Base-by-base conservation (phyloP, 2,329 filamentous ascomycete species). In the Fusarium dlaminii region DNA sequence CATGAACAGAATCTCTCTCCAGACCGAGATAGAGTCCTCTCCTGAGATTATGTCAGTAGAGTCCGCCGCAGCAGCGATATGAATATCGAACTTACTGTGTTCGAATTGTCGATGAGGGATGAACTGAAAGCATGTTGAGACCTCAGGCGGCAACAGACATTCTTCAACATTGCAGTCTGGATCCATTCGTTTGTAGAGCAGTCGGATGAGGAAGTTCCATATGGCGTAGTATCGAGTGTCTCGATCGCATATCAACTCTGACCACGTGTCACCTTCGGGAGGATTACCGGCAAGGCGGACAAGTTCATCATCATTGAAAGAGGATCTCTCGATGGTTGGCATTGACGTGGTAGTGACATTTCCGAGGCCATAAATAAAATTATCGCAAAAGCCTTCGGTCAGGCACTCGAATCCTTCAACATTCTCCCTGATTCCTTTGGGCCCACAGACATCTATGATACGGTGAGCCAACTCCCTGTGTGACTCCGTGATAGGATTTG, bases 331-430 rank as follows among this genome's bases (percentile, higher is more conserved):
- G 8, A 36, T 13, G 48, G 29, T 49, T 32, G 46, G 27, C 29
- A 49, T 8, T 40, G 22, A 9, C 22, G 8, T 12, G 39, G 39
- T 40, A 40, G 8, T 6, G 39, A 40, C 13, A 40, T 4, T 40
- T n/a, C 39, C 39, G 39, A 9, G 22, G 22, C 39, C 46, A n/a
- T 49, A 32, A 49, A 49, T 22, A n/a, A 49, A 14, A 17, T 12
- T n/a, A 13, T 4, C 0, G 15, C 22, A 17, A 32, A 32, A 22
- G 11, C 3, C 3, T 30, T n/a, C 6, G 46, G 11, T 6, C 10
- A 49, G 7, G 20, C 6, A 17, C 15, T 49, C 46, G 46, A 49
- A 49, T 12, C 24, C 39, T 18, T 17, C 14, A n/a, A 18, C 46
- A 13, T 49, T 49, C 12, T 49, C 22, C 5, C 4, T 5, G 20